Base-by-base conservation (phyloP, 176 grass and related monocot genomes). In the Hordeum marinum region DNA sequence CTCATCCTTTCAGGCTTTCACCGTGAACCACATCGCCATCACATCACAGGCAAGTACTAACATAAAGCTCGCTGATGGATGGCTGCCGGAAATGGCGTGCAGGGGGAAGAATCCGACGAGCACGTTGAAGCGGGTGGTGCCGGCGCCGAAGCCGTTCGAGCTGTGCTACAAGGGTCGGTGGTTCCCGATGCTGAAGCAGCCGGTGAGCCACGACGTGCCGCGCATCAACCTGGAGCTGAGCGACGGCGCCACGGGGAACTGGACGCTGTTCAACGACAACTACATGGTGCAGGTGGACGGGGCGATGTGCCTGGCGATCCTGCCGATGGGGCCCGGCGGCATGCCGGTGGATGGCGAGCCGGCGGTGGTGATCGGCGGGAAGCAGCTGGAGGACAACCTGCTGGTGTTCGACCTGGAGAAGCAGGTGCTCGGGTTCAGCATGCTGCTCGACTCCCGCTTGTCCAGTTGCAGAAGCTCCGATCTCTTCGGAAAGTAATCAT, bases 331-430 rank as follows among this genome's bases (percentile, higher is more conserved):
- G 4, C 60, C 84, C 42, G 81, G 62, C 6, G 76, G 83, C 55
- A 39, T 62, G 65, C 76, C 70, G 26, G 65, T 69, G 46, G 84
- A 48, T 11, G 70, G 70, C 57, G 70, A 75, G 64, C 26, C 68
- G 52, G 84, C 84, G 21, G 42, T 91, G 48, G 68, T 84, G 60
- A 26, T 94, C 32, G 89, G 89, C 5, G 68, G 87, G 57, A 91
- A 85, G 62, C 89, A 89, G 68, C 80, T 89, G 84, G 92, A 94
- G 63, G 73, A 79, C 55, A 91, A 75, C 65, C 80, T 94, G 37
- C 68, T 94, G 35, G 75, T 89, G 79, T 94, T 94, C 63, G 89
- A 94, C 73, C 40, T 76, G 9, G 83, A 59, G 34, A 91, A 72
- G 2, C 72, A 72, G 57, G 66, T 37, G n/a, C 34, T 91, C 8